Conservation (phyloP, 495 filamentous ascomycete genomes). For the Daldinia concentrica region DNA sequence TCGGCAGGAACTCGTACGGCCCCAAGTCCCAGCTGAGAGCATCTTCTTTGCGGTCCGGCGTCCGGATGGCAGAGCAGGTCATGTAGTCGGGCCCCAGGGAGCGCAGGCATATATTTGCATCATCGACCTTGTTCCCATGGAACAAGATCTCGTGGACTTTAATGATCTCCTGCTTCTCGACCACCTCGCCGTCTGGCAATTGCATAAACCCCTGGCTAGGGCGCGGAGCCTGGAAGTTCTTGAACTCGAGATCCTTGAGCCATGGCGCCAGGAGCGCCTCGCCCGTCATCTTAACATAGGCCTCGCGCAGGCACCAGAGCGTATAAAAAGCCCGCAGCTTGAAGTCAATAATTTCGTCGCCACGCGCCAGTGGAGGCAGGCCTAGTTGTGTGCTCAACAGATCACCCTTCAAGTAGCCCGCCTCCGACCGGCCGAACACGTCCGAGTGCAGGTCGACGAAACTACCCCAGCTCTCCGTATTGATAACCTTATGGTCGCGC, state of each 20-base stretch:
- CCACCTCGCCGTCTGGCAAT: slow-evolving; percentile 32
- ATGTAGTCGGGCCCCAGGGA: slow-evolving; percentile 57
- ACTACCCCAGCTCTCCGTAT: slow-evolving; percentile 63
- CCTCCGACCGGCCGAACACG: slow-evolving; percentile 68
- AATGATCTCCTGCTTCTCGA: slow-evolving; percentile 35
- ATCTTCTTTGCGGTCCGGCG: slow-evolving; percentile 47
- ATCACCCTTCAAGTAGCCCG: slow-evolving; percentile 50
- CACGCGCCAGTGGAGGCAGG: slow-evolving; percentile 26
- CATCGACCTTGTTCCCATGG: slow-evolving; percentile 48
- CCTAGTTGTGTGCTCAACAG: slow-evolving; percentile 39
- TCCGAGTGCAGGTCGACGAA: slow-evolving; percentile 84
- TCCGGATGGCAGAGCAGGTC: slow-evolving; percentile 57
- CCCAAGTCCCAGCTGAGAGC: slow-evolving; percentile 53
- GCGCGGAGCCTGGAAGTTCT: slow-evolving; percentile 47
- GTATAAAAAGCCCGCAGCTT: slow-evolving; percentile 81
- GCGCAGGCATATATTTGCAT: slow-evolving; percentile 56
- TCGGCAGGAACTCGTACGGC: slow-evolving; percentile 48
- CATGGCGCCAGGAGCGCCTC: slow-evolving; percentile 85
- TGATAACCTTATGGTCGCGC: slow-evolving; percentile 59
- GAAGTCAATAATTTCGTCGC: slow-evolving; percentile 43
- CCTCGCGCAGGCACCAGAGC: slow-evolving; percentile 88
- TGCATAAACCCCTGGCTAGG: slow-evolving; percentile 37
- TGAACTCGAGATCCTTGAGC: slow-evolving; percentile 66
- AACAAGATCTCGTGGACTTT: slow-evolving; percentile 52
- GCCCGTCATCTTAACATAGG: slow-evolving; percentile 93